Percentiles rank a stretch among this genome's conserved stretches.
Conservation (phyloP, 176 grass and related monocot genomes). For the Oryza nivara region DNA sequence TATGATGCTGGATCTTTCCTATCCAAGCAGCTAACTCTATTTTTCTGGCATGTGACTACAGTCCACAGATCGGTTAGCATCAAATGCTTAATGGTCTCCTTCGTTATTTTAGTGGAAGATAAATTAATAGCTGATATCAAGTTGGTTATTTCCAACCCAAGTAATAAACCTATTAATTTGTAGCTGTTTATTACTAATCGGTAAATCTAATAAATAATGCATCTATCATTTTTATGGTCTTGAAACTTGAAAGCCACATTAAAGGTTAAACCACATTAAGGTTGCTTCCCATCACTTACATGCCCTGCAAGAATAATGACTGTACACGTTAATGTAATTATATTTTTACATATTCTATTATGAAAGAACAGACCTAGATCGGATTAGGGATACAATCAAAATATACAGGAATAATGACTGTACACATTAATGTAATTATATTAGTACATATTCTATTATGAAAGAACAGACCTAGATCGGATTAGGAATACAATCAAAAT, state of each 20-base stretch:
- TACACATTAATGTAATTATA: no score
- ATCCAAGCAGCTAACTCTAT: neutral
- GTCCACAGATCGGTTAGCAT: conserved; percentile 17
- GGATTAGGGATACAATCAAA: neutral
- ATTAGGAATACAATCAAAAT: neutral
- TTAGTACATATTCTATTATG: neutral
- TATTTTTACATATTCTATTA: neutral
- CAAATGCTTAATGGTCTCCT: neutral
- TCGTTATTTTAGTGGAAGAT: neutral
- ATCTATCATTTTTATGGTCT: conserved; percentile 16
- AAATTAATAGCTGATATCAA: conserved; percentile 19
- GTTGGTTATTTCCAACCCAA: neutral
- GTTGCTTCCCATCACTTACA: neutral
- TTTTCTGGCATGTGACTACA: neutral
- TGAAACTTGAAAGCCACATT: conserved; percentile 36
- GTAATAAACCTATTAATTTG: neutral
- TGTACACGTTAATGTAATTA: no score
- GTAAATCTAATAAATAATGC: conserved; percentile 2
- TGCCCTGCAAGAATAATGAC: neutral
- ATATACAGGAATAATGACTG: no score
- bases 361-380: neutral
- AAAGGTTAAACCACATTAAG: conserved; percentile 34
- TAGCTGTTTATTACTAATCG: conserved; percentile 3
- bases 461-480: neutral
- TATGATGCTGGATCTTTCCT: neutral